These are phyloP conservation scores for Alternaria incomplexa DNA, from an alignment of 2,329 filamentous ascomycete genomes.

Conservation along the genomic window DNA sequence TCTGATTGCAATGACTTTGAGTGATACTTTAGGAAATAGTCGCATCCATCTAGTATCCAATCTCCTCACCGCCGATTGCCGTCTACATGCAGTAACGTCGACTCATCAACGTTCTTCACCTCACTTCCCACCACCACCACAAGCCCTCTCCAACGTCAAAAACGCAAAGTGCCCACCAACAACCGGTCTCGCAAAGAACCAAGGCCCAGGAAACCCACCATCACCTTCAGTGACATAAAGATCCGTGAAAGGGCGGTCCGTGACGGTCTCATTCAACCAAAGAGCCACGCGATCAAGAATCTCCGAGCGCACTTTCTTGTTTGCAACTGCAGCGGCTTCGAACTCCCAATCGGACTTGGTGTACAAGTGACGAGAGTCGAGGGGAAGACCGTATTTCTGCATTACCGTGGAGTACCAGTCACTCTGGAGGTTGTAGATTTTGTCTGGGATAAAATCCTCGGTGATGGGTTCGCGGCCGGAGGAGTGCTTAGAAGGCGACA, in stretches of 20 bases:
- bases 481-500: conserved; percentile 17
- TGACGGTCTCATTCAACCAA: conserved; percentile 85
- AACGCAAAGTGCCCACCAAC: conserved; percentile 87
- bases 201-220: conserved; percentile 74
- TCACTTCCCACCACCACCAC: conserved; percentile 60
- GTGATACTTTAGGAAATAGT: no score
- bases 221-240: conserved; percentile 80
- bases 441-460: conserved; percentile 71
- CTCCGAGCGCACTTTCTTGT: conserved; percentile 69
- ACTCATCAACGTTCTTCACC: not conserved
- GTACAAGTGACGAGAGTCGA: conserved; percentile 83
- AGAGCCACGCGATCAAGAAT: conserved; percentile 75
- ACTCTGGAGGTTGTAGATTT: conserved; percentile 79
- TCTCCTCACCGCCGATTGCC: not conserved
- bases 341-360: conserved; percentile 93
- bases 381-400: conserved; percentile 80
- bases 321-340: conserved; percentile 81
- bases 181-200: conserved; percentile 82
- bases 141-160: conserved; percentile 79
- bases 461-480: conserved; percentile 36
- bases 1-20: no score
- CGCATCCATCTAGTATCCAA: not conserved
- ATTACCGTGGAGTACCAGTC: conserved; percentile 80
- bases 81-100: not conserved
- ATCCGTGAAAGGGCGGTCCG: conserved; percentile 78